Evolutionary conservation across 2,329 filamentous ascomycete species (phyloP).

Genomic region (Colletotrichum karsti): DNA sequence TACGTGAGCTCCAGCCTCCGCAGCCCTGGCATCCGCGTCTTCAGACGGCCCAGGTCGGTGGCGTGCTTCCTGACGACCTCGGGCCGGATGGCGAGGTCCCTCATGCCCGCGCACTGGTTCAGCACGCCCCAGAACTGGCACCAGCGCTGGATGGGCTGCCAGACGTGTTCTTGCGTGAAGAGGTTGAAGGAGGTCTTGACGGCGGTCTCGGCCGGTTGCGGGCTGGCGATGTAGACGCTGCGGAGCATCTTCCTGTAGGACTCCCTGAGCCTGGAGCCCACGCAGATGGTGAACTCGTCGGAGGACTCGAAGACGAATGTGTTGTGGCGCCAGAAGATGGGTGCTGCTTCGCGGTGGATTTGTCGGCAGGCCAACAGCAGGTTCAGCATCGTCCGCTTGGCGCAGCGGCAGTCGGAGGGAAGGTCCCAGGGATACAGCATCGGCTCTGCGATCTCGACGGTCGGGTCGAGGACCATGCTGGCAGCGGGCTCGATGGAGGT

Average conservation of each 20-base stretch:
- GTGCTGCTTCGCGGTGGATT: conserved; percentile 15
- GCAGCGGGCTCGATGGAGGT: conserved; percentile 21
- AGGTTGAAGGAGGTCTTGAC: not conserved
- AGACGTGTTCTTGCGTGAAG: not conserved
- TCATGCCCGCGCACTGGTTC: conserved; percentile 10
- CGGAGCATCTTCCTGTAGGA: conserved; percentile 5
- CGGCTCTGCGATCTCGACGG: not conserved
- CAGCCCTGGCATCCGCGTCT: not conserved
- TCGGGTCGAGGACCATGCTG: not conserved
- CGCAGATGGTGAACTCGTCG: conserved; percentile 13
- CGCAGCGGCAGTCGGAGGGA: conserved; percentile 8
- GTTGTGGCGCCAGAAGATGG: conserved; percentile 17
- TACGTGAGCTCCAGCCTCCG: conserved; percentile 8
- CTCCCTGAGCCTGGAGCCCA: conserved; percentile 5
- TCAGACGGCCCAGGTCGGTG: not conserved
- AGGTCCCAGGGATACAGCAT: not conserved
- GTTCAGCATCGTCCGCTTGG: not conserved
- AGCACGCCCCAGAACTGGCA: conserved; percentile 21
- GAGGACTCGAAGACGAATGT: conserved; percentile 8
- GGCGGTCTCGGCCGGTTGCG: not conserved
- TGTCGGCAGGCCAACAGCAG: conserved; percentile 10
- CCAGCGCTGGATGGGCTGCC: conserved; percentile 7
- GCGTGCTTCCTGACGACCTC: conserved; percentile 1
- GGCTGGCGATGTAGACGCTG: not conserved
- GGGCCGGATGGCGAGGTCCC: conserved; percentile 6